Evolutionary conservation across 2,329 filamentous ascomycete genomes (phyloP), one percentile per base, ranked within the genome.

Genomic region (Dactylellina haptotyla): DNA sequence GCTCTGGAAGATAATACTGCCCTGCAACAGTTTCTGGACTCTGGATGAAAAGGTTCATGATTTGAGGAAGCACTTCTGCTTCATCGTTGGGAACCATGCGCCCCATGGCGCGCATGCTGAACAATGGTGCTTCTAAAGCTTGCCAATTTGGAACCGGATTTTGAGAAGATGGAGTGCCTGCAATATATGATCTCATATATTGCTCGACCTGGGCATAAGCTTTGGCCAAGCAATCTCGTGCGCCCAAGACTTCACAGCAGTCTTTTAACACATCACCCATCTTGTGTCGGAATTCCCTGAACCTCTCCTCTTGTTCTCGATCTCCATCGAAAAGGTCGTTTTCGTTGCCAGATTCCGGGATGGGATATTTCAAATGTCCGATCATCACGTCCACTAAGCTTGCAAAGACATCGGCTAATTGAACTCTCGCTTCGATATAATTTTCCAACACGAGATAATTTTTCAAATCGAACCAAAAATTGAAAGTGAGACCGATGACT

Each of bases 231-330:
- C 95, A 98, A 75, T 96, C 91, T 0, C 92, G 90, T 9, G 96
- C 91, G 8, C 94, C 94, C 83, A 99, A 93, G 41, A 99, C 94
- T 80, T 97, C 91, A 81, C 95, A 99, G 62, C 92, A 92, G 79
- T 99, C 95, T 82, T 99, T 99, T 54, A 99, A 86, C 0, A 96
- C 96, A 80, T 99, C 96, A 34, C 95, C 95, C 92, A 99, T 98
- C 59, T 92, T 89, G 80, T 99, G 95, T 76, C 95, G 87, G 84
- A 98, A 99, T 79, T 96, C 92, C 51, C 95, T 88, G 83, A 99
- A 99, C 80, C 95, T 96, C 78, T 99, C 95, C 81, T 99, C 95
- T 73, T 92, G 89, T 80, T 98, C 95, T 41, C 94, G 89, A 80
- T 99, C 95, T 59, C 95, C 95, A 75, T 97, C 94, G 79, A 99